Base-by-base conservation (phyloP, 768 basidiomycete species). In the Podaxis sp. region DNA sequence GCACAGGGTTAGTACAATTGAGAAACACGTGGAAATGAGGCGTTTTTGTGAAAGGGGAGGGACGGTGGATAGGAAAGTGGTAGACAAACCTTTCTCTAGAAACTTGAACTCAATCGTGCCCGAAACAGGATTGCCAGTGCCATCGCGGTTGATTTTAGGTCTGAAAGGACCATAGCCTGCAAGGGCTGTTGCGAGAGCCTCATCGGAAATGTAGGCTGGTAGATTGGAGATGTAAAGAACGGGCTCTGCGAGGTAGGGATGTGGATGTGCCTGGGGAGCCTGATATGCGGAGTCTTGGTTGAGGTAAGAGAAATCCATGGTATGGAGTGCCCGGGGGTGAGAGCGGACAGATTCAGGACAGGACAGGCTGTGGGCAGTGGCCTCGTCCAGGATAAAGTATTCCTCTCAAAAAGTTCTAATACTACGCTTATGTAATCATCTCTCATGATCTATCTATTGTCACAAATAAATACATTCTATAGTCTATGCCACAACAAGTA, bases 21-120 rank as follows among this genome's bases (percentile, higher is more conserved):
- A 66, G 54, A 15, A 46, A 56, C 58, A 48, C 60, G 13, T 38
- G 37, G 58, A 64, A 56, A 64, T 46, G 62, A 44, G 41, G 22
- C 38, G 20, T 46, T 33, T 33, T 33, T 33, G 33, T 33, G 33
- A 33, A 33, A 38, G 41, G n/a, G n/a, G 57, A 26, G 63, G 59
- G 44, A 40, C 11, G 54, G 49, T 51, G 33, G 44, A 20, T 20
- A 46, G 53, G 63, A 10, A 56, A 59, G 30, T 63, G 38, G 28
- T 13, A n/a, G 37, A 72, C 82, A 71, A 66, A 92, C 92, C 92
- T 81, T 87, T 90, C 71, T 91, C 89, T 51, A 90, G 79, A 70
- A 81, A 88, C 73, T 85, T 91, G 80, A 94, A 95, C 74, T 94
- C 90, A 71, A 95, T 91, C 63, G 86, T 89, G 33, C 91, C 93